Percentiles rank a stretch among this genome's conserved stretches.
Evolutionary conservation across 1,284 basidiomycete genomes (phyloP).

Genomic region (Lignosus rhinocerotis): DNA sequence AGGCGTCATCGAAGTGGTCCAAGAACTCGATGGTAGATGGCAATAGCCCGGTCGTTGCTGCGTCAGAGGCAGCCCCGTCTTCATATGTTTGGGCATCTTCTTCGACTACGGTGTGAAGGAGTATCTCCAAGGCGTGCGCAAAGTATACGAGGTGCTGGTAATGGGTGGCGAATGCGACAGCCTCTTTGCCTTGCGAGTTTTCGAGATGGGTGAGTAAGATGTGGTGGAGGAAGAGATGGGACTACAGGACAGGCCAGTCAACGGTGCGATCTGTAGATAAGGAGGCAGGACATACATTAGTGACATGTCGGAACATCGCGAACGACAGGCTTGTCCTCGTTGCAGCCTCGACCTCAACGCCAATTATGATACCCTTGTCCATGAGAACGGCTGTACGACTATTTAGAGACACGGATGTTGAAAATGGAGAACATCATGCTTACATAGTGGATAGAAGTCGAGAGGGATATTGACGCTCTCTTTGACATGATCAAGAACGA

Average conservation of each 20-base stretch:
- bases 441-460: slow-evolving; percentile 95
- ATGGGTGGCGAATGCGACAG: slow-evolving; percentile 84
- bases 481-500: slow-evolving; percentile 68
- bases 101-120: slow-evolving; percentile 92
- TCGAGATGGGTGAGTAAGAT: slow-evolving; percentile 86
- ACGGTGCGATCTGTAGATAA: background rate
- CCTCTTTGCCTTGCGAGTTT: slow-evolving; percentile 70
- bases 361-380: slow-evolving; percentile 98
- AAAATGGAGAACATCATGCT: slow-evolving; percentile 35
- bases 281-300: slow-evolving; percentile 62
- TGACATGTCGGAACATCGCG: slow-evolving; percentile 89
- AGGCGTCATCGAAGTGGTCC: slow-evolving; percentile 88
- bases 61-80: slow-evolving; percentile 14
- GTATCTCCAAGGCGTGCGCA: slow-evolving; percentile 90
- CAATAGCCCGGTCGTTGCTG: slow-evolving; percentile 47
- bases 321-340: slow-evolving; percentile 83
- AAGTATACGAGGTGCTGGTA: slow-evolving; percentile 93
- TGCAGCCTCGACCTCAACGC: slow-evolving; percentile 87
- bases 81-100: slow-evolving; percentile 59
- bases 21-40: slow-evolving; percentile 85
- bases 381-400: slow-evolving; percentile 79
- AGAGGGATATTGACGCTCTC: slow-evolving; percentile 91
- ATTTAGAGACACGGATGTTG: slow-evolving; percentile 1
- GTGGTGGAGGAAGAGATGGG: slow-evolving; percentile 94
- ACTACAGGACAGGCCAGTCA: slow-evolving; percentile 44